These are phyloP conservation scores for Elaeis guineensis DNA, from an alignment of 176 grass and related monocot genomes.

Conservation along the genomic window DNA sequence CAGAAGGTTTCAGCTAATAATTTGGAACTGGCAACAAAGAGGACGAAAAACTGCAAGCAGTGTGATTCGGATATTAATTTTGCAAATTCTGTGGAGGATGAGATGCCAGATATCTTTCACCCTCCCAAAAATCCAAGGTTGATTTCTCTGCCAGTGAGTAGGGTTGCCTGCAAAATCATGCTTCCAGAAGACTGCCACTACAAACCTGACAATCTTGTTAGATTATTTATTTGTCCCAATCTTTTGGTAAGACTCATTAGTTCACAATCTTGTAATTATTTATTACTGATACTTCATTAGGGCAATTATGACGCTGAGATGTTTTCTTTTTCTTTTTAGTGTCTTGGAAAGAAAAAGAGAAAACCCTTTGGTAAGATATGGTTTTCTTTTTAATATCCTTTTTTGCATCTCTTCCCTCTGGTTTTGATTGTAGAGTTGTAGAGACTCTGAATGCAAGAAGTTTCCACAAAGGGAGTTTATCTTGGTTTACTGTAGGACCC, in stretches of 20 bases:
- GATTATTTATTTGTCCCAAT: slow-evolving; percentile 74
- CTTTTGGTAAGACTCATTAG: slow-evolving; percentile 53
- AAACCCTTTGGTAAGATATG: too few species aligned
- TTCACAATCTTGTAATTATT: too few species aligned
- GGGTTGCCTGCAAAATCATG: slow-evolving; percentile 39
- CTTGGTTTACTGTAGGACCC: too few species aligned
- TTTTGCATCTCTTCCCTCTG: too few species aligned
- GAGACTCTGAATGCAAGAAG: too few species aligned
- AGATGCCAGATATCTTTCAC: slow-evolving; percentile 47
- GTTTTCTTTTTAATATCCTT: too few species aligned
- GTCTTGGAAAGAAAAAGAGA: too few species aligned
- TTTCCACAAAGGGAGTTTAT: too few species aligned
- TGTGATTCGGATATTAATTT: slow-evolving; percentile 54
- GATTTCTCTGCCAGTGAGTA: slow-evolving; percentile 54
- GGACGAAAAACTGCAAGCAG: slow-evolving; percentile 46
- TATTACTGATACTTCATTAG: too few species aligned
- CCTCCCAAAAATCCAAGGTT: slow-evolving; percentile 67
- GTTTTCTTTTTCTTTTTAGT: too few species aligned
- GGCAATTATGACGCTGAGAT: too few species aligned
- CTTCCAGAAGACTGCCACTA: slow-evolving; percentile 98
- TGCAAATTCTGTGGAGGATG: slow-evolving; percentile 56
- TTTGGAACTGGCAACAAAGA: slow-evolving; percentile 43
- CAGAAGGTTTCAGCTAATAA: slow-evolving; percentile 29
- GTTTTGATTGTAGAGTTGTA: too few species aligned
- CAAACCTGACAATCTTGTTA: slow-evolving; percentile 77